Evolutionary conservation across 2,329 filamentous ascomycete genomes (phyloP), one percentile per base, ranked within the genome.

Genomic region (Penicillium hordei): DNA sequence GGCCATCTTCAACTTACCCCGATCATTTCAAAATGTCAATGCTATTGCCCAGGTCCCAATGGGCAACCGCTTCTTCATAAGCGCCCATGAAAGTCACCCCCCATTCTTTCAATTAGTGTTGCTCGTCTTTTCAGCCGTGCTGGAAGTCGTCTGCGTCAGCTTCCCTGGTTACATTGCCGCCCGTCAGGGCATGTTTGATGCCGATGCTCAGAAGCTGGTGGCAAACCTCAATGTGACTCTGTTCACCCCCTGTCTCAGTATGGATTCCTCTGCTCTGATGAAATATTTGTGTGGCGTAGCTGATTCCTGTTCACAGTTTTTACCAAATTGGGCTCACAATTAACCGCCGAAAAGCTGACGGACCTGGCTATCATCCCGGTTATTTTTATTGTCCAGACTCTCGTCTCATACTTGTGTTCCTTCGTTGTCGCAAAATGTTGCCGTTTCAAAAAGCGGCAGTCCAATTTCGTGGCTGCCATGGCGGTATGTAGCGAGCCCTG

Each of bases 391-490:
- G 82, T 94, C 31, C 93, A 97, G 78, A 97, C 92, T 0, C 66
- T 89, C 9, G 87, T 97, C 29, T 97, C 93, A 15, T 99, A 92
- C 78, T 54, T 85, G 3, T 91, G 92, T 53, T 88, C 93, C 2
- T 77, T 86, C 9, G 68, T 83, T 13, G 84, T 97, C 54, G 85
- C 90, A 19, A 88, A 85, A 75, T 79, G 86, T 48, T 96, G 93
- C 73, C 82, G 90, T 17, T 93, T 99, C 76, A 86, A 86, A 67
- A 92, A 89, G 74, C 86, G 93, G 61, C 90, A 92, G 42, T 85
- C 88, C 64, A 99, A 99, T 78, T 99, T 99, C 70, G 89, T 99
- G 42, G 90, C 91, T 33, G 94, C 94, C 52, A 99, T 99, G 94
- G 93, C 90, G 48, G 86, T 87, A 79, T 64, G 81, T 75, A 27